phyloP scores from a whole-genome alignment of 441 rosid genomes.

The Lepidium campestre region DNA sequence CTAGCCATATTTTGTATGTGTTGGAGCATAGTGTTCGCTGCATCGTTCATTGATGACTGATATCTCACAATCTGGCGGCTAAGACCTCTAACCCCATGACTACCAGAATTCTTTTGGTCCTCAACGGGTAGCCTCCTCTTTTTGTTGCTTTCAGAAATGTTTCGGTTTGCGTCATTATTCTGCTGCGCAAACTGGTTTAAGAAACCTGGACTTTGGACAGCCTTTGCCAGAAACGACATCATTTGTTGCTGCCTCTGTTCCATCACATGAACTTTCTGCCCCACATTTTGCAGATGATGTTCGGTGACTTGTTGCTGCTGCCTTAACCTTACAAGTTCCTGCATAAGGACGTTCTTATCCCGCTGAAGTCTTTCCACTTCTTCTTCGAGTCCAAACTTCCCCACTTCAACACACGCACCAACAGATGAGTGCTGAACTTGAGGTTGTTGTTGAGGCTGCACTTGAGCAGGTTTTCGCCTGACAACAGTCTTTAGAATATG shows the following conservation, averaged over 20 bases:
- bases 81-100: constrained; percentile 30
- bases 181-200: constrained; percentile 47
- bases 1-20: constrained; percentile 44
- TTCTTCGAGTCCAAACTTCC: constrained; percentile 57
- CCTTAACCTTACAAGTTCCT: constrained; percentile 59
- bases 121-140: constrained; percentile 54
- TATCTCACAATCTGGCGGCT: constrained; percentile 50
- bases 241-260: constrained; percentile 72
- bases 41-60: constrained; percentile 49
- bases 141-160: constrained; percentile 36
- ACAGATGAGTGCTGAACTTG: constrained; percentile 48
- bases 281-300: constrained; percentile 44
- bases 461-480: constrained; percentile 48
- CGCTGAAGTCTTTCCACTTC: constrained; percentile 53
- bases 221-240: constrained; percentile 66
- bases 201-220: constrained; percentile 51
- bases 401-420: constrained; percentile 66
- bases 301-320: constrained; percentile 57
- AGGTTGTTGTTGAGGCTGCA: constrained; percentile 46
- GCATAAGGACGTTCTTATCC: constrained; percentile 57
- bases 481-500: constrained; percentile 45
- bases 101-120: constrained; percentile 31
- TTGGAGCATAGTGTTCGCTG: constrained; percentile 49
- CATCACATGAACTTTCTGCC: constrained; percentile 54
- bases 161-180: constrained; percentile 46